Evolutionary conservation across 208 protist species (phyloP), one percentile per base, ranked within the genome.

Genomic region (Phytomonas francai): DNA sequence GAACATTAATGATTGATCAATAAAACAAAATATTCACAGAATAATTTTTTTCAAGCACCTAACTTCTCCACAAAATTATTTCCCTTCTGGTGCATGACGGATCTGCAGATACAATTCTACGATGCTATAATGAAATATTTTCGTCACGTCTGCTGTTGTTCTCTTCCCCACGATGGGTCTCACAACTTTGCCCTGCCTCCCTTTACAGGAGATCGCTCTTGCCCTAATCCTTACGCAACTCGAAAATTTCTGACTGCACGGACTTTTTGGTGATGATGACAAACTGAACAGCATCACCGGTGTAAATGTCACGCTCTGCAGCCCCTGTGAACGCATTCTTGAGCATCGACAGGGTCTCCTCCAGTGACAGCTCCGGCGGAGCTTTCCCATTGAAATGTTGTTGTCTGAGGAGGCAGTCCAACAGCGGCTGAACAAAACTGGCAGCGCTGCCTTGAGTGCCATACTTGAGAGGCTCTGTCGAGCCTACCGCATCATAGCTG

Each of bases 401-500:
- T 8, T 80, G 83, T 31, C 73, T 79, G 42, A 99, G 80, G 71
- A 99, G 88, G 70, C 97, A 98, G 87, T 99, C 98, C 27, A 99
- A 81, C 51, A 99, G 76, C 51, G 98, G 98, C 88, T 99, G 93
- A 56, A 99, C 84, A 27, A 99, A 96, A 62, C 83, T 77, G 56
- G 88, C 71, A 34, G 96, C 98, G 30, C 87, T 95, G 67, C 98
- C 98, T 31, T 79, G 84, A 36, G 89, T 93, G 60, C 89, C 87
- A 75, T 98, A 98, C n/a, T 71, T 70, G 62, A 97, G 87, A 22
- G 90, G 86, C 80, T 99, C 93, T 36, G 97, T 98, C 12, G 87
- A 98, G 65, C 98, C 98, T 4, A 99, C 87, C 16, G 97, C 95
- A 79, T 99, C 98, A 79, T 99, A 99, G 73, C 84, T 91, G 87